Evolutionary conservation across 352 stramenopile species (phyloP).

Genomic region (Phytophthora sojae): DNA sequence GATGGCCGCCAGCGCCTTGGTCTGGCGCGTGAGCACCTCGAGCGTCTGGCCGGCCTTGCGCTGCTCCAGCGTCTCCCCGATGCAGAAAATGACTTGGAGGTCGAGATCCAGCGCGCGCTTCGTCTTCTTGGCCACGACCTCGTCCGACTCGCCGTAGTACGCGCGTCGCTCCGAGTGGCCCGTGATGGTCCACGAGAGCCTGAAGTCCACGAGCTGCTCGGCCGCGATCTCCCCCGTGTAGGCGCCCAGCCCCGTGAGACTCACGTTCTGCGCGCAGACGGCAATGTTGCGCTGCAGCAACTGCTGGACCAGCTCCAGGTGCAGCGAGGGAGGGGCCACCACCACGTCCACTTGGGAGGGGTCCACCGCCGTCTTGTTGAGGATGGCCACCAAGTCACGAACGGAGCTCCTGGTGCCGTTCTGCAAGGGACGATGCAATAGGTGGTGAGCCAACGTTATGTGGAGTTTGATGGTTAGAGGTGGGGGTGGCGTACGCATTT

Average conservation of each 20-base stretch:
- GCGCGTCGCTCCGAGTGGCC: slow-evolving; percentile 94
- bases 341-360: slow-evolving; percentile 77
- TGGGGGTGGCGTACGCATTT: slow-evolving; percentile 84
- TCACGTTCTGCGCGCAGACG: slow-evolving; percentile 86
- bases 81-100: slow-evolving; percentile 96
- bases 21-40: slow-evolving; percentile 95
- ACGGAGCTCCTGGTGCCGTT: slow-evolving; percentile 86
- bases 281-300: slow-evolving; percentile 67
- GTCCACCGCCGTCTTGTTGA: slow-evolving; percentile 78
- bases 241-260: slow-evolving; percentile 86
- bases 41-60: slow-evolving; percentile 90
- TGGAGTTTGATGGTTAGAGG: not conserved
- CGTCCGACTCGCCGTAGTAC: slow-evolving; percentile 93
- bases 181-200: slow-evolving; percentile 83
- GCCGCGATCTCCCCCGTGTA: slow-evolving; percentile 94
- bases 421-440: slow-evolving; percentile 22
- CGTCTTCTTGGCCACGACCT: slow-evolving; percentile 95
- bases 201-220: slow-evolving; percentile 91
- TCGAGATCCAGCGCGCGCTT: slow-evolving; percentile 90
- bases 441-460: not conserved
- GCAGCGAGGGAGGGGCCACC: slow-evolving; percentile 79
- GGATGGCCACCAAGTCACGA: slow-evolving; percentile 86
- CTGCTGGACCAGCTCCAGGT: slow-evolving; percentile 61
- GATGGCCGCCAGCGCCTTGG: slow-evolving; percentile 91
- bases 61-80: slow-evolving; percentile 95